Evolutionary conservation across 345 rosid genomes (phyloP).

Genomic region (Eucalyptus globulus): DNA sequence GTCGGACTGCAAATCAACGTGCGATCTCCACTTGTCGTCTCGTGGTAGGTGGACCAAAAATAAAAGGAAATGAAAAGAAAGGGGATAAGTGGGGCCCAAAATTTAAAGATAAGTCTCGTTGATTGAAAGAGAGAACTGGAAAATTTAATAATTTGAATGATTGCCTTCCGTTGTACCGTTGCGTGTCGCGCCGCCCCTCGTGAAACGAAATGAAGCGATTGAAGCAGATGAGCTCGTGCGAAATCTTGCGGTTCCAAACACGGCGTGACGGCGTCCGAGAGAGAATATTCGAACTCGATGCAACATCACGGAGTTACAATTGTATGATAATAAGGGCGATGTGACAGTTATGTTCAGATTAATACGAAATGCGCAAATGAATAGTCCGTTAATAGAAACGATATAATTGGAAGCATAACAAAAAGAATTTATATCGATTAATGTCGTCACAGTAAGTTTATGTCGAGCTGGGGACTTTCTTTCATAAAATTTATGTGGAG

Average conservation of each 20-base stretch:
- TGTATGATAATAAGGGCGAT: background rate
- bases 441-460: accelerated
- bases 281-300: background rate
- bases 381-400: background rate
- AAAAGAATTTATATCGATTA: accelerated
- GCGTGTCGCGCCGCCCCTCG: background rate
- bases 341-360: background rate
- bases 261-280: background rate
- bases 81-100: background rate
- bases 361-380: background rate
- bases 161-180: background rate
- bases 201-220: background rate
- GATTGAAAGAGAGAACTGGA: background rate
- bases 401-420: background rate
- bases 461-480: accelerated
- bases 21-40: background rate
- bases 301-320: background rate
- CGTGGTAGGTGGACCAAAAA: background rate
- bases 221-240: background rate
- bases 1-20: background rate
- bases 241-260: background rate
- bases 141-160: background rate
- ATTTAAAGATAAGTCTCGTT: background rate
- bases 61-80: background rate
- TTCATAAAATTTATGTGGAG: accelerated